Evolutionary conservation across 2,329 filamentous ascomycete species (phyloP), one percentile per base, ranked within the genome.

Genomic region (Thielaviopsis punctulata): DNA sequence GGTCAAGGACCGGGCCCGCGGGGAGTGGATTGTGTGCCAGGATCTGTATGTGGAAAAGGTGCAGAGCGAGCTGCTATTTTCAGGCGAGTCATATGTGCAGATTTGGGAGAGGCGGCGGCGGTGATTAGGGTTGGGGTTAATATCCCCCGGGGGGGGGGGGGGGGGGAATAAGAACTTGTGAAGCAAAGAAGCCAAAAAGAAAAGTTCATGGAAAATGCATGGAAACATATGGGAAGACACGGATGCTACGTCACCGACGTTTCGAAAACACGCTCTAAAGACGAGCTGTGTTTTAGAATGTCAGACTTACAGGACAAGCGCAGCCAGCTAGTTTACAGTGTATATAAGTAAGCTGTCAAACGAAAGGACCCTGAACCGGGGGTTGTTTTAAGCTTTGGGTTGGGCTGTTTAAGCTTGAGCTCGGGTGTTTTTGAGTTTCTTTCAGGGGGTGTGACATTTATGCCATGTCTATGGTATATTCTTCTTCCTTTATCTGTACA

Each of bases 21-120:
- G 85, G 30, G 84, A 93, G 64, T 98, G 92, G 92, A 78, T 93
- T 51, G 84, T 93, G 54, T 83, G 89, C 52, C 92, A 98, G 69
- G 92, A 98, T 69, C 64, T 98, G 58, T 95, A 84, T 63, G 90
- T 98, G 6, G 86, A 95, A 63, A 82, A 82, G 66, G 84, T 92
- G 19, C 84, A 90, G 66, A 85, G 79, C 57, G 90, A 98, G 70
- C 76, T 94, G 60, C 65, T 98, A 58, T 94, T 95, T 62, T 83
- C 93, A 0, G 87, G 90, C 50, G 92, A 98, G 73, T 85, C 85
- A 52, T 96, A 96, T 71, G 68, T 96, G 54, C 93, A 96, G 76
- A 79, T 98, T 45, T 96, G 92, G 92, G 92, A 96, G 71, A 75
- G 84, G 65, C 77, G 88, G 66, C 82, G 77, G 62, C 72, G 70